These are phyloP conservation scores for Flaveria robusta DNA, from an alignment of 129 eudicot species.

Conservation along the genomic window DNA sequence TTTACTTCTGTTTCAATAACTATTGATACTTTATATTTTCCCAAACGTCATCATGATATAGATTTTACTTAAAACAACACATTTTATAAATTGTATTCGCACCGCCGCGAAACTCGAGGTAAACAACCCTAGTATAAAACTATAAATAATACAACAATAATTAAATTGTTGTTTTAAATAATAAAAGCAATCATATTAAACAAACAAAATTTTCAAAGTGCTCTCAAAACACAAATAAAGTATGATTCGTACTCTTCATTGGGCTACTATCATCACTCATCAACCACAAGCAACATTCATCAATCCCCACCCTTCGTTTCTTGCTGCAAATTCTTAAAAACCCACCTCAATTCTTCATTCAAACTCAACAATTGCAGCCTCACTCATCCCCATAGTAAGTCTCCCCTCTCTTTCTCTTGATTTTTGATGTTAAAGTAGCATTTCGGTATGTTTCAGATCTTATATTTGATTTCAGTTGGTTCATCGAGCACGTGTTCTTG, in stretches of 20 bases:
- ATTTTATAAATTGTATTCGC: no score
- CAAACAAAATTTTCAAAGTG: background rate
- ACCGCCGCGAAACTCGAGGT: no score
- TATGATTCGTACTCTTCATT: slow-evolving; percentile 27
- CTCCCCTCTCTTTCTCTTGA: background rate
- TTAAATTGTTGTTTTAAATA: no score
- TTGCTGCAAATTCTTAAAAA: slow-evolving; percentile 3
- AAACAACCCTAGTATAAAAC: no score
- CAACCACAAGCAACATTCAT: slow-evolving; percentile 5
- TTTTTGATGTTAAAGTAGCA: background rate
- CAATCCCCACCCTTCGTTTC: background rate
- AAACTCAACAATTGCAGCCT: background rate
- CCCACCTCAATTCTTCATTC: slow-evolving; percentile 4
- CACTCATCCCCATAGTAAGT: slow-evolving; percentile 8
- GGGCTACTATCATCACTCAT: slow-evolving; percentile 25
- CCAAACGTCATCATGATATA: no score
- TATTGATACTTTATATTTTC: no score
- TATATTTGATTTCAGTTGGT: background rate
- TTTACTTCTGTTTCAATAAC: no score
- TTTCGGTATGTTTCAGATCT: slow-evolving; percentile 17
- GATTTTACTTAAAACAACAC: no score
- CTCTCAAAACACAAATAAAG: background rate
- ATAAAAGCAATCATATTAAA: background rate
- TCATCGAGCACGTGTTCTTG: background rate
- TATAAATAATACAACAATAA: no score